Conservation (phyloP, 225 moss, liverwort and hornwort species). For the Thuidium tamariscinum region DNA sequence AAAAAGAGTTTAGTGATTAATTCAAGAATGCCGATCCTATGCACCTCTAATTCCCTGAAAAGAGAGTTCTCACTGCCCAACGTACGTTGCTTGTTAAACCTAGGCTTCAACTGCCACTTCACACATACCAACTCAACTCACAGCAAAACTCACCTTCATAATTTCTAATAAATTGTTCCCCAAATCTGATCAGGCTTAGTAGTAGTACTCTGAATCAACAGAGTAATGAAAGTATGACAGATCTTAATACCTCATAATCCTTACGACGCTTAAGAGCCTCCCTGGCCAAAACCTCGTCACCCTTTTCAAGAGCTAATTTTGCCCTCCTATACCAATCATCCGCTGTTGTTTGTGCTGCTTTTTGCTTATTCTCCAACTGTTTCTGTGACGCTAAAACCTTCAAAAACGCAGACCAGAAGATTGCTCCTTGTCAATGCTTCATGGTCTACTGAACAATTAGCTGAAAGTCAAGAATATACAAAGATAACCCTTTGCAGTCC, state of each 20-base stretch:
- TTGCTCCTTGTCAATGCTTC: neutral
- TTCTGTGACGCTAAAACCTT: conserved; percentile 96
- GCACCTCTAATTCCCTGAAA: neutral
- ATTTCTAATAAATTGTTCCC: neutral
- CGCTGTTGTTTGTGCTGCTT: conserved; percentile 72
- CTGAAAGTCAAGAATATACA: neutral
- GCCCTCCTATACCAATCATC: conserved; percentile 99
- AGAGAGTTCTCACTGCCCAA: neutral
- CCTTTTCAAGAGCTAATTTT: conserved; percentile 90
- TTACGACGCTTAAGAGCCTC: conserved; percentile 96
- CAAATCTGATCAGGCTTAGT: neutral
- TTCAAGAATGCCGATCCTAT: neutral
- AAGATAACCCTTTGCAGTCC: neutral
- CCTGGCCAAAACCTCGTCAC: conserved; percentile 83
- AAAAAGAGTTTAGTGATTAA: neutral
- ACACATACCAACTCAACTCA: neutral
- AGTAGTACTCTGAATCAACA: neutral
- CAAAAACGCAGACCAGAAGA: neutral
- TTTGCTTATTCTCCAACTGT: conserved; percentile 92
- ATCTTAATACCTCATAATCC: conserved; percentile 67
- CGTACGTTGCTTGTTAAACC: neutral
- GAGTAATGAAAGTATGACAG: neutral
- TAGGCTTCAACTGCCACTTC: neutral
- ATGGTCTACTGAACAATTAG: neutral
- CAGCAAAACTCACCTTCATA: neutral